Percentiles rank a stretch among this genome's conserved stretches.
Conservation (phyloP, 208 protist genomes). For the Trypanosoma brucei region DNA sequence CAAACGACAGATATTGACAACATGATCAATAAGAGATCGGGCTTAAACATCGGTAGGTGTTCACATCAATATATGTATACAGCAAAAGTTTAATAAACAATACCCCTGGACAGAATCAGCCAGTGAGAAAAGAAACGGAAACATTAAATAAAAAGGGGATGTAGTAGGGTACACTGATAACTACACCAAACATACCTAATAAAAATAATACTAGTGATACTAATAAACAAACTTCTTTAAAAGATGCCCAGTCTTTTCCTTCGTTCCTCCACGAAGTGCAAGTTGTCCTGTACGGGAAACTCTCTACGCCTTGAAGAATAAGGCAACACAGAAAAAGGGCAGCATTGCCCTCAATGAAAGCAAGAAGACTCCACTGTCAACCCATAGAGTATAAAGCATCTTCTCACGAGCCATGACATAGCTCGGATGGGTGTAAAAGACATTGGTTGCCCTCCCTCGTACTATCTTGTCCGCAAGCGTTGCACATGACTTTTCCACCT, state of each 20-base stretch:
- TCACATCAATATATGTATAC: too few relatives aligned
- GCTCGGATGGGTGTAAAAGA: conserved; percentile 83
- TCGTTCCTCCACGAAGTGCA: too few relatives aligned
- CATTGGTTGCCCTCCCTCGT: conserved; percentile 36
- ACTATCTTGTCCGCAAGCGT: conserved; percentile 87
- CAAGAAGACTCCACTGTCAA: conserved; percentile 76
- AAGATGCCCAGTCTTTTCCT: too few relatives aligned
- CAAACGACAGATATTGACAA: too few relatives aligned
- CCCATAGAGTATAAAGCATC: conserved; percentile 87
- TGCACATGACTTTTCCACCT: conserved; percentile 83
- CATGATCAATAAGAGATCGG: too few relatives aligned
- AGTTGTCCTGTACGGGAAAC: too few relatives aligned
- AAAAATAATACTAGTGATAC: not conserved
- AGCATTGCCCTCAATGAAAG: conserved; percentile 60
- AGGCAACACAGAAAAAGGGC: conserved; percentile 77
- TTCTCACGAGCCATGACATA: conserved; percentile 90
- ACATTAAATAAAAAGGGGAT: too few relatives aligned
- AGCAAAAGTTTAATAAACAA: too few relatives aligned
- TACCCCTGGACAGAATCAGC: too few relatives aligned
- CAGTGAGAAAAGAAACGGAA: too few relatives aligned
- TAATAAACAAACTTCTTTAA: not conserved
- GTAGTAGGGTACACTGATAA: not conserved
- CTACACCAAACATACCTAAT: not conserved
- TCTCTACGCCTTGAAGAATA: conserved; percentile 83
- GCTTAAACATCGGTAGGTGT: too few relatives aligned